A percentile compares a stretch with the other conserved stretches of the same genome.
phyloP scores from a whole-genome alignment of 2,329 filamentous ascomycete species.

The Nigrospora osmanthi region DNA sequence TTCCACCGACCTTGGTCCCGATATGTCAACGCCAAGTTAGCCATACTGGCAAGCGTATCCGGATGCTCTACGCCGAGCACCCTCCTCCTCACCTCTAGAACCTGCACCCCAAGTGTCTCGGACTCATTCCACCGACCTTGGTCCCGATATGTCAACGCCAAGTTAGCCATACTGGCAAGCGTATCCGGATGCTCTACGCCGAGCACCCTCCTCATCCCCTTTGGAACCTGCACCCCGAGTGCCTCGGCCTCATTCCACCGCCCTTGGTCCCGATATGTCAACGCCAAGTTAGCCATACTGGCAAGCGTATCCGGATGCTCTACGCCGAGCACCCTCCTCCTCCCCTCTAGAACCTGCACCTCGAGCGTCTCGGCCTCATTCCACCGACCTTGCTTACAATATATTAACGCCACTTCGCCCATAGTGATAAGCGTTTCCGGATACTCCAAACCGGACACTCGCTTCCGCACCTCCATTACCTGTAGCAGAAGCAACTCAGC shows the following conservation, averaged over 20 bases:
- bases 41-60: neutral
- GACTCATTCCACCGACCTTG: constrained; percentile 1
- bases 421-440: constrained; percentile 1
- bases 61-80: neutral
- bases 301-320: neutral
- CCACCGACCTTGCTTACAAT: constrained; percentile 1
- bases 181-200: constrained; percentile 1
- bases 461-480: too few species aligned
- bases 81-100: neutral
- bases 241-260: neutral
- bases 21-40: neutral
- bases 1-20: neutral
- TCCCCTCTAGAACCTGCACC: constrained; percentile 1
- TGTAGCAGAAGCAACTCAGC: too few species aligned
- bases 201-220: neutral
- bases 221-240: neutral
- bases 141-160: neutral
- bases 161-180: constrained; percentile 1
- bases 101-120: neutral
- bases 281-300: neutral
- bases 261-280: neutral
- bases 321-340: neutral
- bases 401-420: neutral
- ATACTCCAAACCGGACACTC: neutral
- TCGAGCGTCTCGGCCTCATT: constrained; percentile 1